Evolutionary conservation across 495 filamentous ascomycete genomes (phyloP), one percentile per base, ranked within the genome.

Genomic region (Evansstolkia leycettana): DNA sequence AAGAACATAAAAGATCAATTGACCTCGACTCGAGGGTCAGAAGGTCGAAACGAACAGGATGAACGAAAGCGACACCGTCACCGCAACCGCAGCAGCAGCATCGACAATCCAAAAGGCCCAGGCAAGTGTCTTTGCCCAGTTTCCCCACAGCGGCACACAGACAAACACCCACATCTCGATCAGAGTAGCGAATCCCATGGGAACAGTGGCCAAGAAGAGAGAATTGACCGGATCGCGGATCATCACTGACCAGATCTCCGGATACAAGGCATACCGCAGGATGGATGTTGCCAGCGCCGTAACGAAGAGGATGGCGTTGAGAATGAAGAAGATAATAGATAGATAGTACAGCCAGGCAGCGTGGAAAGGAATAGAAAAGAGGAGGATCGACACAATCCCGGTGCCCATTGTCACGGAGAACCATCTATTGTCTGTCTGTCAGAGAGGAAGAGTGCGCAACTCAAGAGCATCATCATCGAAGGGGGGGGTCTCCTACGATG

Each of bases 181-280:
- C n/a, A 70, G 47, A 0, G 67, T 72, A 0, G 67, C 64, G 19
- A 70, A 60, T 1, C 62, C 64, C 59, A 69, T 69, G 1, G 67
- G 67, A 7, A 62, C 39, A 0, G 65, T 67, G 1, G 57, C 67
- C 4, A 70, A 36, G 34, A 69, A 72, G 2, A 67, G 43, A 2
- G 58, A 62, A 28, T 69, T 63, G 8, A 38, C 43, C 0, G 67
- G 67, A 36, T 70, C 58, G 17, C 51, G 57, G 10, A 70, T 49
- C 62, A 70, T 64, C 13, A 60, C 52, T 3, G 17, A 35, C 62
- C 62, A 70, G 25, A 63, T 57, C 28, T 60, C 52, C 0, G 65
- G 67, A 36, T 30, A 74, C 38, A 67, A 50, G 19, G 62, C 48
- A n/a, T 56, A 71, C 16, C 69, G 54, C 13, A 72, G 50, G n/a